Evolutionary conservation across 2,329 filamentous ascomycete species (phyloP).

Genomic region (Arthroderma sp.): DNA sequence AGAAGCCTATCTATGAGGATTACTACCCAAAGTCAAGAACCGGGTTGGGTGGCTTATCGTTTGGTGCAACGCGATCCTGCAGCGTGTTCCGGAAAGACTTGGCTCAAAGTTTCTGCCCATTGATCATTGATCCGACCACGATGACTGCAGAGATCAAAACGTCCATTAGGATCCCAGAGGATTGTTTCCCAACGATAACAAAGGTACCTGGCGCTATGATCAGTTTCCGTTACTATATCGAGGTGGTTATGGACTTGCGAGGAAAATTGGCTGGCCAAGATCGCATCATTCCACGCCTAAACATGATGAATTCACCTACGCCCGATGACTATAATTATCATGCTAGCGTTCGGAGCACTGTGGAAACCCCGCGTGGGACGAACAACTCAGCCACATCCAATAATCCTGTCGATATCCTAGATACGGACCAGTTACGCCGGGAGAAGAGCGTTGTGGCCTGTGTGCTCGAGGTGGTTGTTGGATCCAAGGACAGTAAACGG

Average conservation of each 20-base stretch:
- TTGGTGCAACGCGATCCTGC: slow-evolving; percentile 73
- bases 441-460: slow-evolving; percentile 88
- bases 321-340: slow-evolving; percentile 31
- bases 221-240: slow-evolving; percentile 84
- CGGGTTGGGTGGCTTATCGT: slow-evolving; percentile 70
- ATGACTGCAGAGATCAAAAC: slow-evolving; percentile 69
- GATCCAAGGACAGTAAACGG: slow-evolving; percentile 63
- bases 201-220: slow-evolving; percentile 88
- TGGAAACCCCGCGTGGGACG: slow-evolving; percentile 18
- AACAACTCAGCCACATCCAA: slow-evolving; percentile 27
- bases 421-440: slow-evolving; percentile 72
- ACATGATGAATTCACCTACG: slow-evolving; percentile 33
- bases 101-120: slow-evolving; percentile 71
- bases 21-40: slow-evolving; percentile 79
- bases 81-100: slow-evolving; percentile 95
- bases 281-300: slow-evolving; percentile 44
- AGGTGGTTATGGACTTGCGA: slow-evolving; percentile 84
- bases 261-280: slow-evolving; percentile 71
- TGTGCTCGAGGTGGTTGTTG: slow-evolving; percentile 74
- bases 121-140: slow-evolving; percentile 72
- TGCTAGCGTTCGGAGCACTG: slow-evolving; percentile 25
- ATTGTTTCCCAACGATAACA: slow-evolving; percentile 82
- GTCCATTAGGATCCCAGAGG: slow-evolving; percentile 73
- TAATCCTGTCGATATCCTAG: slow-evolving; percentile 54
- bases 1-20: slow-evolving; percentile 62